These are phyloP conservation scores for Fomitopsis betulina DNA, from an alignment of 1,284 basidiomycete species.

Conservation along the genomic window DNA sequence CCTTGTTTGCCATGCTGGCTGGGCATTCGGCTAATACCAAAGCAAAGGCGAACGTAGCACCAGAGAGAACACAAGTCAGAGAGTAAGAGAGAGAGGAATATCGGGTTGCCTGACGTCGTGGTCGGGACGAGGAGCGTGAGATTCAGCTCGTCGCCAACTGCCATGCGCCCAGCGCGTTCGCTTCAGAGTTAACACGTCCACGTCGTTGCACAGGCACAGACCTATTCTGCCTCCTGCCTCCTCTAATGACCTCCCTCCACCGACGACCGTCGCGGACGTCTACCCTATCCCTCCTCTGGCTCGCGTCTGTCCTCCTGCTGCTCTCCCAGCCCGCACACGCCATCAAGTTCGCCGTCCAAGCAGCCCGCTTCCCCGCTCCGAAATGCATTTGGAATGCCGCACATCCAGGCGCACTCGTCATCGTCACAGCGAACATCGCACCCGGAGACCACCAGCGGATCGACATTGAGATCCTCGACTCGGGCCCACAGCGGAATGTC, in stretches of 20 bases:
- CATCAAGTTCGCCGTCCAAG: constrained; percentile 80
- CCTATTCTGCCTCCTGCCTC: not conserved
- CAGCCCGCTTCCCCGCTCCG: constrained; percentile 62
- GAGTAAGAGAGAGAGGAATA: not conserved
- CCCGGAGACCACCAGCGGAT: constrained; percentile 72
- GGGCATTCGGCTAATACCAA: too few relatives aligned
- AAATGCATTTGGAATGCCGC: constrained; percentile 95
- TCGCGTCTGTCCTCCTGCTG: constrained; percentile 27
- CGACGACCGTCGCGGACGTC: constrained; percentile 1
- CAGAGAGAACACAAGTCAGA: not conserved
- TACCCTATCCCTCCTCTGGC: constrained; percentile 33
- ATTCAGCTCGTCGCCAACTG: not conserved
- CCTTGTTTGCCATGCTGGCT: too few relatives aligned
- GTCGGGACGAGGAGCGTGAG: not conserved
- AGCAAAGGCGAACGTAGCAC: not conserved
- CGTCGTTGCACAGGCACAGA: not conserved
- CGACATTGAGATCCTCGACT: constrained; percentile 94
- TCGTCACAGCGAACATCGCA: constrained; percentile 90
- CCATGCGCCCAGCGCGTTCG: not conserved
- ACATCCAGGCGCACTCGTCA: constrained; percentile 82
- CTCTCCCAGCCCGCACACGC: constrained; percentile 37
- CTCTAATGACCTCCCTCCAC: not conserved
- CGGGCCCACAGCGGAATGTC: constrained; percentile 81
- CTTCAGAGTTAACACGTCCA: not conserved
- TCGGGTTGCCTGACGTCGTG: not conserved